Evolutionary conservation across 148 eudicot genomes (phyloP).

Genomic region (Heliamphora exappendiculata): DNA sequence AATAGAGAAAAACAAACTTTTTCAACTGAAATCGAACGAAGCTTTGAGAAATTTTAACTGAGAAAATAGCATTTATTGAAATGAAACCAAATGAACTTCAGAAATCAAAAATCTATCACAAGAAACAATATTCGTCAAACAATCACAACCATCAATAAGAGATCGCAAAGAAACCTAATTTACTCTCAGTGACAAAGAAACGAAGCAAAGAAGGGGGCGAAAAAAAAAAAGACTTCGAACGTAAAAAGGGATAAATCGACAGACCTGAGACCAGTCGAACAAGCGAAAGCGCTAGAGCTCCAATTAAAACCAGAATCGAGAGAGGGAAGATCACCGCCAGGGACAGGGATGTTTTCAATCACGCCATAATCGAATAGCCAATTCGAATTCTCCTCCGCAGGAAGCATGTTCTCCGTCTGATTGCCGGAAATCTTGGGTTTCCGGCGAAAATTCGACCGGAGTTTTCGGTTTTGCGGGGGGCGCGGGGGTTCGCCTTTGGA

Average conservation of each 20-base stretch:
- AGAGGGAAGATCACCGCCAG: constrained; percentile 21
- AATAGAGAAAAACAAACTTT: not conserved
- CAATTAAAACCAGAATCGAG: constrained; percentile 18
- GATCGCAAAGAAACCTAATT: not conserved
- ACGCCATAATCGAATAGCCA: constrained; percentile 21
- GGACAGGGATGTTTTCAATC: constrained; percentile 18
- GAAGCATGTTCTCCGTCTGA: constrained; percentile 14
- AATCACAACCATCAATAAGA: not conserved
- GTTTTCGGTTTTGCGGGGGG: too few relatives aligned
- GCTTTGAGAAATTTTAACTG: not conserved
- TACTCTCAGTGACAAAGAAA: not conserved
- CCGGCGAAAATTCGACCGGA: too few relatives aligned
- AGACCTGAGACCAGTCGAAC: not conserved
- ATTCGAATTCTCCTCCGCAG: constrained; percentile 15
- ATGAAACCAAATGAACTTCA: not conserved
- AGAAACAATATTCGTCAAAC: not conserved
- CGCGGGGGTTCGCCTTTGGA: too few relatives aligned
- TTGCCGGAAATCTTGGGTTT: too few relatives aligned
- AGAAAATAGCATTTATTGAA: not conserved
- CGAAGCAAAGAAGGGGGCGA: too few relatives aligned
- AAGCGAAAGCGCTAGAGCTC: constrained; percentile 10
- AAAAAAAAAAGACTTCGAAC: too few relatives aligned
- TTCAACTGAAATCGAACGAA: not conserved
- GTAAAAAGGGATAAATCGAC: not conserved
- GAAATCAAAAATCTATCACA: not conserved